Conservation (phyloP, 164 flowering plant genomes). For the Annona squamosa region DNA sequence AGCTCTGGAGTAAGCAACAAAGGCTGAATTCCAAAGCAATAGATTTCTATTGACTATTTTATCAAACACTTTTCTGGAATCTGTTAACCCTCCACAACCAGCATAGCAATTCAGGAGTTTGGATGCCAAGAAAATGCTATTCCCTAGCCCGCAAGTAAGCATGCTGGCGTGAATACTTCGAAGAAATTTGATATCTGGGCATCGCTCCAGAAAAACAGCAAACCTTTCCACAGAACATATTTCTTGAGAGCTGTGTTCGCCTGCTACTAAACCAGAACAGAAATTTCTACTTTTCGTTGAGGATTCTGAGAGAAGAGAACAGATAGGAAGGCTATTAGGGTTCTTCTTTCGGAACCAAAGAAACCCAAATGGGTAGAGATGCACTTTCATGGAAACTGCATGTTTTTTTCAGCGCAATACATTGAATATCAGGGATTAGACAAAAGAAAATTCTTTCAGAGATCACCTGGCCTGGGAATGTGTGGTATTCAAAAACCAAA, state of each 20-base stretch:
- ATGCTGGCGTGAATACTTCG: constrained; percentile 34
- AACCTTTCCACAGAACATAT: constrained; percentile 10
- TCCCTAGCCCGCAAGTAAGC: constrained; percentile 21
- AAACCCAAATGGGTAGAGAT: constrained; percentile 12
- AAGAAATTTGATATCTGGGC: constrained; percentile 20
- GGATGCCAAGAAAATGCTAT: constrained; percentile 30
- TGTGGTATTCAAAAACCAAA: too few species aligned
- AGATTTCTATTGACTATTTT: constrained; percentile 23
- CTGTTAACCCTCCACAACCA: constrained; percentile 22
- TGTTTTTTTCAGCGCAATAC: too few species aligned
- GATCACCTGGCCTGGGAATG: too few species aligned
- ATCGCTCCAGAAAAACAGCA: constrained; percentile 22
- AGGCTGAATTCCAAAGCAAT: constrained; percentile 36
- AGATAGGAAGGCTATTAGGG: not conserved
- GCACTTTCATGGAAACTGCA: constrained; percentile 3
- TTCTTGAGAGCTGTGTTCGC: constrained; percentile 7
- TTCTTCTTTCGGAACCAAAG: constrained; percentile 1
- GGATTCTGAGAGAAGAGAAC: not conserved
- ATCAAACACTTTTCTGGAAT: constrained; percentile 34
- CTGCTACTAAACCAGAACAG: not conserved
- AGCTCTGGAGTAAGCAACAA: constrained; percentile 38
- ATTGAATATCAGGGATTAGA: too few species aligned
- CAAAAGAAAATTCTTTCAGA: too few species aligned
- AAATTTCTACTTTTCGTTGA: not conserved
- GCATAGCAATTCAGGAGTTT: constrained; percentile 37